Evolutionary conservation across 2,329 filamentous ascomycete species (phyloP).

Genomic region (Arthrobotrys sphaeroides): DNA sequence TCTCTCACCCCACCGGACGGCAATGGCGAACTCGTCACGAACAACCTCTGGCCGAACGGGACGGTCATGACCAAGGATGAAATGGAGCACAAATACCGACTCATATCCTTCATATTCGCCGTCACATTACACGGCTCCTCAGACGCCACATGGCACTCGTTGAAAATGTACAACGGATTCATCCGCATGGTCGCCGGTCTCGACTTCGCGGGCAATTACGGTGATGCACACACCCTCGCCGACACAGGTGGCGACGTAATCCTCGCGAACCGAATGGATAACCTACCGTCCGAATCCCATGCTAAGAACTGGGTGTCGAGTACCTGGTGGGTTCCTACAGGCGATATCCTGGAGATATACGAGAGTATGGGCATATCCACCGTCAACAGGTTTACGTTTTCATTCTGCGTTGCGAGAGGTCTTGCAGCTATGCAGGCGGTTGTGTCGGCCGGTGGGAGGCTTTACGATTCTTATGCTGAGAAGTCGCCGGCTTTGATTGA

Average conservation of each 20-base stretch:
- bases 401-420: slow-evolving; percentile 55
- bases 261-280: slow-evolving; percentile 53
- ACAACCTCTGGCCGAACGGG: slow-evolving; percentile 44
- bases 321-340: slow-evolving; percentile 55
- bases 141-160: slow-evolving; percentile 57
- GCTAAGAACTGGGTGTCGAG: slow-evolving; percentile 53
- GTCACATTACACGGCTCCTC: slow-evolving; percentile 55
- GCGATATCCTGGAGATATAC: slow-evolving; percentile 56
- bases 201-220: slow-evolving; percentile 55
- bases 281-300: slow-evolving; percentile 42
- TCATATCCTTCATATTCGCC: slow-evolving; percentile 57
- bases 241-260: slow-evolving; percentile 57
- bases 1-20: neutral
- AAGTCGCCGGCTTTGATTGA: slow-evolving; percentile 56
- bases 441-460: slow-evolving; percentile 49
- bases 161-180: slow-evolving; percentile 56
- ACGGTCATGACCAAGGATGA: slow-evolving; percentile 46
- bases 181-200: slow-evolving; percentile 54
- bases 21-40: slow-evolving; percentile 14
- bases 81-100: slow-evolving; percentile 55
- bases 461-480: slow-evolving; percentile 54
- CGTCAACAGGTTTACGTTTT: slow-evolving; percentile 53
- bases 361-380: slow-evolving; percentile 48
- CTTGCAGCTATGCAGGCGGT: slow-evolving; percentile 56
- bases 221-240: slow-evolving; percentile 54